phyloP scores from a whole-genome alignment of 495 filamentous ascomycete species.

The Tuber microsphaerosporum region DNA sequence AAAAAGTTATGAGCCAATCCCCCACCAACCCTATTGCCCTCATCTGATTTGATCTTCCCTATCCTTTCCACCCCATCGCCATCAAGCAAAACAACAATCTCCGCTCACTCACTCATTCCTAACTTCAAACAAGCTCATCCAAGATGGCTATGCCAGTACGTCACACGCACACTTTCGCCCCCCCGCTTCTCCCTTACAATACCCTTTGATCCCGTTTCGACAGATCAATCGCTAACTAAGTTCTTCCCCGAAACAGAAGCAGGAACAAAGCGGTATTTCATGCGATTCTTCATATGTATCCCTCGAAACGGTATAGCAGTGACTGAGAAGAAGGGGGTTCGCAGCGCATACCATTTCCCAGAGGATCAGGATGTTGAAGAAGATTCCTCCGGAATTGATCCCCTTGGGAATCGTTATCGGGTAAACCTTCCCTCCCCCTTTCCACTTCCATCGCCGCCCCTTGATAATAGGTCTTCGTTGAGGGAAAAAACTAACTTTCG shows the following conservation, averaged over 20 bases:
- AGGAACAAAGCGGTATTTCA: constrained; percentile 70
- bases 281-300: constrained; percentile 4
- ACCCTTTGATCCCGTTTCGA: constrained; percentile 10
- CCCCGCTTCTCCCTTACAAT: constrained; percentile 41
- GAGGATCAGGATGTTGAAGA: constrained; percentile 76
- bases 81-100: not conserved
- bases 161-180: constrained; percentile 19
- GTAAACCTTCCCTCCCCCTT: not conserved
- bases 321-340: not conserved
- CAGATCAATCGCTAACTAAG: constrained; percentile 15
- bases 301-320: not conserved
- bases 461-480: not conserved
- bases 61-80: constrained; percentile 2
- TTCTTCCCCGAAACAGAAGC: constrained; percentile 54
- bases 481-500: constrained; percentile 11
- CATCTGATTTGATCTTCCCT: constrained; percentile 18
- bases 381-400: constrained; percentile 87
- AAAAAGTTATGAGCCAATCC: not conserved
- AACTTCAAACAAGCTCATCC: constrained; percentile 5
- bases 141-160: constrained; percentile 71
- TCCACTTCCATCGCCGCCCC: not conserved
- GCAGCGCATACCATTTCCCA: constrained; percentile 96
- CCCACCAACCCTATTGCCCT: not conserved
- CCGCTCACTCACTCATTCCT: constrained; percentile 16
- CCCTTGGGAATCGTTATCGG: constrained; percentile 68